A percentile compares a stretch with the other conserved stretches of the same genome.
phyloP scores from a whole-genome alignment of 768 basidiomycete species.

The Crucibulum laeve region DNA sequence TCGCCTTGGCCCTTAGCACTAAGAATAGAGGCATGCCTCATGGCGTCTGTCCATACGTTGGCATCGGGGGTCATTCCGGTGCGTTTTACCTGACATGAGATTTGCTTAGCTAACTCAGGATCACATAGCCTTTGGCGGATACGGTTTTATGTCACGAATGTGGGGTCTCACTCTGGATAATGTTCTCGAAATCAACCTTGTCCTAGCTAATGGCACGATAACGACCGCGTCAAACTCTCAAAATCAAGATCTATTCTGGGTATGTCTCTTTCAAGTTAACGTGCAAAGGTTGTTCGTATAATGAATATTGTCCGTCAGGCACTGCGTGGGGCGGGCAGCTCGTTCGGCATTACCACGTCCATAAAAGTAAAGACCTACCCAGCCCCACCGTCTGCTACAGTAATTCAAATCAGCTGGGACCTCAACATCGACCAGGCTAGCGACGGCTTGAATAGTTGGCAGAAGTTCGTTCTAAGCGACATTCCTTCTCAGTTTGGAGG shows the following conservation, averaged over 20 bases:
- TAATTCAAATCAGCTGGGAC: slow-evolving; percentile 34
- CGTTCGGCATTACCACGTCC: slow-evolving; percentile 35
- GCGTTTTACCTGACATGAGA: slow-evolving; percentile 1
- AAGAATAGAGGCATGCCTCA: slow-evolving; percentile 34
- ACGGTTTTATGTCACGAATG: slow-evolving; percentile 27
- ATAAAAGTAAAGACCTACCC: slow-evolving; percentile 29
- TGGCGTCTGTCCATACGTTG: slow-evolving; percentile 42
- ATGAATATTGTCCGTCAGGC: slow-evolving; percentile 23
- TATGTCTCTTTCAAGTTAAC: slow-evolving; percentile 11
- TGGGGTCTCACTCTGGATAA: slow-evolving; percentile 34
- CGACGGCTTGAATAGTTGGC: slow-evolving; percentile 26
- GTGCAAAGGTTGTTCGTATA: not conserved
- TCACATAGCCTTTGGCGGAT: slow-evolving; percentile 22
- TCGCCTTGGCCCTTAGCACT: slow-evolving; percentile 29
- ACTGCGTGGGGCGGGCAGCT: slow-evolving; percentile 31
- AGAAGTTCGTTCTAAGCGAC: slow-evolving; percentile 25
- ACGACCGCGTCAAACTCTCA: slow-evolving; percentile 21
- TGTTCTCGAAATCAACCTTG: slow-evolving; percentile 22
- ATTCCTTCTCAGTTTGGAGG: slow-evolving; percentile 30
- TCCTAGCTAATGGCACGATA: slow-evolving; percentile 28
- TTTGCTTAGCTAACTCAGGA: not conserved
- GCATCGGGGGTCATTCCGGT: slow-evolving; percentile 43
- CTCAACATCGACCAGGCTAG: slow-evolving; percentile 24
- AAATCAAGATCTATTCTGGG: slow-evolving; percentile 43
- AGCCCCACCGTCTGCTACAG: slow-evolving; percentile 27